These are phyloP conservation scores for Macrotyloma uniflorum DNA, from an alignment of 306 rosid species.

Conservation along the genomic window DNA sequence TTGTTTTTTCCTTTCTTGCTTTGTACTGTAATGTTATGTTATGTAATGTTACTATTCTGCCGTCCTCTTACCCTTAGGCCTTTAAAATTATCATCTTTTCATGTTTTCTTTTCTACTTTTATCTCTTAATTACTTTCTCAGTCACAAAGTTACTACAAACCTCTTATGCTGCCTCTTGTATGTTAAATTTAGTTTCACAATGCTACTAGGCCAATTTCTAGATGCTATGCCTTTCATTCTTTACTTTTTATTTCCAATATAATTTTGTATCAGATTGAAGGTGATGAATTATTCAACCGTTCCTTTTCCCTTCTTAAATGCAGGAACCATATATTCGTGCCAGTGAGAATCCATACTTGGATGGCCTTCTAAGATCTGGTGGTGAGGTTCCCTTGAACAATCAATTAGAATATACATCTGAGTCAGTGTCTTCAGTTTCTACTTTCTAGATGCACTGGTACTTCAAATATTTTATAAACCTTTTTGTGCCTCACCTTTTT, in stretches of 20 bases:
- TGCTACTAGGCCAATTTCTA: too few relatives aligned
- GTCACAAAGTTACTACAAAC: slow-evolving; percentile 1
- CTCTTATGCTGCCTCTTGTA: neutral
- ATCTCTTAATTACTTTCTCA: slow-evolving; percentile 17
- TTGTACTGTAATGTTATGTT: neutral
- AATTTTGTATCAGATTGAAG: neutral
- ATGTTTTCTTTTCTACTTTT: neutral
- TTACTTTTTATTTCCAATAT: neutral
- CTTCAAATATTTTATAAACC: neutral
- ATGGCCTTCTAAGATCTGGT: slow-evolving; percentile 45
- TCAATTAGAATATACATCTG: neutral
- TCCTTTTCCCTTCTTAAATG: neutral
- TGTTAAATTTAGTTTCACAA: slow-evolving; percentile 3
- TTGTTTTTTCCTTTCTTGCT: slow-evolving; percentile 23
- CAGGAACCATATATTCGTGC: slow-evolving; percentile 53
- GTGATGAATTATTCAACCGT: neutral
- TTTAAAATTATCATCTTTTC: slow-evolving; percentile 6
- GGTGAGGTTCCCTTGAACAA: slow-evolving; percentile 37
- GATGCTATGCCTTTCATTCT: neutral
- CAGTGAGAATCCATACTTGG: slow-evolving; percentile 52
- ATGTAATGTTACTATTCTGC: neutral
- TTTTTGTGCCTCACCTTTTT: neutral
- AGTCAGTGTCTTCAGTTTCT: neutral
- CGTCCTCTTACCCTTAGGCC: slow-evolving; percentile 26
- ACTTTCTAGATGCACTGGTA: neutral